Conservation (phyloP, 148 eudicot species). For the Vaccinium corymbosum region DNA sequence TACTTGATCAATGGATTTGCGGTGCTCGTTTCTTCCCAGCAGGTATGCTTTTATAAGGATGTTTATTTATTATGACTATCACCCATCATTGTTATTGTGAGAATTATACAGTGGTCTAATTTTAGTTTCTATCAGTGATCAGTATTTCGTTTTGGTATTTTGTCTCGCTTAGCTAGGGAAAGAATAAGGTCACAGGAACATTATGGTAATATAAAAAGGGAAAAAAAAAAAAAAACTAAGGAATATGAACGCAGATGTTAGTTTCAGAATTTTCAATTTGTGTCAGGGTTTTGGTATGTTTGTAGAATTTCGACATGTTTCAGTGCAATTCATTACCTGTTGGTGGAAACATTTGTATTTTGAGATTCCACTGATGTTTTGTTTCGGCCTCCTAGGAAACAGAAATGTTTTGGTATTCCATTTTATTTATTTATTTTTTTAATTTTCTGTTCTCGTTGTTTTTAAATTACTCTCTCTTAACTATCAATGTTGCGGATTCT, state of each 20-base stretch:
- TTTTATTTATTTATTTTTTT: background rate
- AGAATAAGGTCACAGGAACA: background rate
- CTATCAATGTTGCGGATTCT: constrained; percentile 8
- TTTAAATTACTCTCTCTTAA: background rate
- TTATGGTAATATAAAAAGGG: background rate
- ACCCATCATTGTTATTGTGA: background rate
- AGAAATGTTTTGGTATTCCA: background rate
- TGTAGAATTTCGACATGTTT: background rate
- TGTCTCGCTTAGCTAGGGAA: background rate
- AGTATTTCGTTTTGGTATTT: background rate
- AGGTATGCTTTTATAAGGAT: constrained; percentile 49
- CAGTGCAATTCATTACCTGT: background rate
- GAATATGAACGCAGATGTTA: background rate
- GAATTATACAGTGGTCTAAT: background rate
- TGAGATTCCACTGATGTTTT: background rate
- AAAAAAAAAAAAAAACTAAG: background rate
- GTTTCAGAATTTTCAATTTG: background rate
- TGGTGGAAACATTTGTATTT: background rate
- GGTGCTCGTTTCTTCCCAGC: constrained; percentile 75
- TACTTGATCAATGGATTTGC: constrained; percentile 98
- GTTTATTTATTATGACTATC: background rate
- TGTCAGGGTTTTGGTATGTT: background rate
- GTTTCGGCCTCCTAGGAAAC: background rate
- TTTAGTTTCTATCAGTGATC: background rate
- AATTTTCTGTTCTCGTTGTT: background rate